phyloP scores from a whole-genome alignment of 306 rosid genomes.

The Amphicarpaea edgeworthii region DNA sequence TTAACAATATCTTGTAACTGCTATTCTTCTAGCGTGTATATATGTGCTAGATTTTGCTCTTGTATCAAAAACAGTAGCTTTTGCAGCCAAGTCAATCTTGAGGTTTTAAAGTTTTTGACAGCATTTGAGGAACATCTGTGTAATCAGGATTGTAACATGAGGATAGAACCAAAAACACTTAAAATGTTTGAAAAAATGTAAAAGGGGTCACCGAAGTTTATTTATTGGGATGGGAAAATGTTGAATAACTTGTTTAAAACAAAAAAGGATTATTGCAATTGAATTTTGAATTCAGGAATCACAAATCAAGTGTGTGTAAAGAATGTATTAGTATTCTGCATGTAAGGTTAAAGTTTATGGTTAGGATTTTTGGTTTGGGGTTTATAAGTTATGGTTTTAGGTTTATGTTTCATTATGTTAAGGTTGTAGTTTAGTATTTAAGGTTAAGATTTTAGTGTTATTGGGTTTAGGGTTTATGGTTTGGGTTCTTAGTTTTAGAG shows the following conservation, averaged over 20 bases:
- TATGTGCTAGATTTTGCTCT: constrained; percentile 19
- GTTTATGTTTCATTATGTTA: too few species aligned
- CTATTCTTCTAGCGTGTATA: constrained; percentile 22
- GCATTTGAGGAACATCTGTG: constrained; percentile 19
- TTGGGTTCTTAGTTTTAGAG: too few species aligned
- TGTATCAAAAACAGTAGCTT: background rate
- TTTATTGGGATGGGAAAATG: background rate
- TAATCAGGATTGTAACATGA: background rate
- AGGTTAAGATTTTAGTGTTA: too few species aligned
- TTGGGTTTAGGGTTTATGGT: too few species aligned
- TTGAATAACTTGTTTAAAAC: background rate
- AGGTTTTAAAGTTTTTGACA: too few species aligned
- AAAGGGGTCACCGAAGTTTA: background rate
- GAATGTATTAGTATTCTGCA: background rate
- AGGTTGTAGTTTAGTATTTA: too few species aligned
- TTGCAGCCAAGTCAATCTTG: constrained; percentile 26
- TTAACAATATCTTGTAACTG: constrained; percentile 8
- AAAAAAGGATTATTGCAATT: background rate
- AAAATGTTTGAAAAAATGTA: background rate
- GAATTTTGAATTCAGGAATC: background rate
- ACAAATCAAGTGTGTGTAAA: background rate
- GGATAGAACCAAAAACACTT: background rate
- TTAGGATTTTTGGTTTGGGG: too few species aligned
- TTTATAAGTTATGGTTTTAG: too few species aligned
- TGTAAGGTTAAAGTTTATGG: too few species aligned